phyloP scores from a whole-genome alignment of 2,329 filamentous ascomycete genomes.

The Fusarium brachygibbosum region DNA sequence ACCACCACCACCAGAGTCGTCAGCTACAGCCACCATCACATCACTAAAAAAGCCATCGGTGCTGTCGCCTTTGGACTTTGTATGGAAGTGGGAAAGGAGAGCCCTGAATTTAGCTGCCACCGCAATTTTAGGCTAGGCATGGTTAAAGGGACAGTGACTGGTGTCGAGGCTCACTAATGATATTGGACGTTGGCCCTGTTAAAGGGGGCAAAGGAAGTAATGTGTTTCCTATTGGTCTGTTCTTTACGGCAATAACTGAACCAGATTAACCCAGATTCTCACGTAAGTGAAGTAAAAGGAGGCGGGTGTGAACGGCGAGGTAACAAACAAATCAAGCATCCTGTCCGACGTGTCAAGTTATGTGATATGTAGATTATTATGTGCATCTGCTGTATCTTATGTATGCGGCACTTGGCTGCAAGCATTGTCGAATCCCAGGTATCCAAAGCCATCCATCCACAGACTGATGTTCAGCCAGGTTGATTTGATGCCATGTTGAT shows the following conservation, averaged over 20 bases:
- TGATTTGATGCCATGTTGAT: conserved; percentile 3
- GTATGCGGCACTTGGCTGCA: conserved; percentile 33
- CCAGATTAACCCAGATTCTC: conserved; percentile 36
- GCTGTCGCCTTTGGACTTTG: conserved; percentile 27
- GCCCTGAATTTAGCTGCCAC: conserved; percentile 45
- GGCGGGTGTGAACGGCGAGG: conserved; percentile 30
- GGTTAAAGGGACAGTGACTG: not conserved
- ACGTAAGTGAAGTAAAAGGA: conserved; percentile 35
- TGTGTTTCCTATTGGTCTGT: conserved; percentile 4
- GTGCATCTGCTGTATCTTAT: conserved; percentile 2
- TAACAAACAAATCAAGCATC: conserved; percentile 2
- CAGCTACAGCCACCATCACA: conserved; percentile 32
- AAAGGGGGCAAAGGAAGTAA: not conserved
- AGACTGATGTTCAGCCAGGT: no score
- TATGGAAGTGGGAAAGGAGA: conserved; percentile 27
- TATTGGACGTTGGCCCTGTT: conserved; percentile 1
- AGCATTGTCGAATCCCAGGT: conserved; percentile 22
- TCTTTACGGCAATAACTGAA: conserved; percentile 7
- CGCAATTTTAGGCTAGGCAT: conserved; percentile 41
- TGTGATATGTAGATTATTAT: conserved; percentile 1
- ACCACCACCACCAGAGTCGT: conserved; percentile 1
- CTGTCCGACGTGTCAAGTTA: conserved; percentile 1
- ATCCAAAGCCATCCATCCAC: not conserved
- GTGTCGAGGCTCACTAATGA: conserved; percentile 16
- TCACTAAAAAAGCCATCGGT: conserved; percentile 12